phyloP scores from a whole-genome alignment of 106 monocot genomes.

The Dendrobium officinale region DNA sequence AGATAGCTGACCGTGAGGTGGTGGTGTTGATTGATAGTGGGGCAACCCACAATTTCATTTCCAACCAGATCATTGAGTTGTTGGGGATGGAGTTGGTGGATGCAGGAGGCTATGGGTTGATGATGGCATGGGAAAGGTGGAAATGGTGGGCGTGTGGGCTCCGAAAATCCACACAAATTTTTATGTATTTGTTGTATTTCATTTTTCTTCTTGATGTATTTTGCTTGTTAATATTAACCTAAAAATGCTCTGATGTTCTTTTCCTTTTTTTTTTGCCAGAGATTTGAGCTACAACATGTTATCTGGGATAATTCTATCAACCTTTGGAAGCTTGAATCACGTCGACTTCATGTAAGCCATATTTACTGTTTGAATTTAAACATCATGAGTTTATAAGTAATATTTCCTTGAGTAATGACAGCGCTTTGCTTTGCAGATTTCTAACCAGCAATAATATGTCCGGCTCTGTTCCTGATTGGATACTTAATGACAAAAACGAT shows the following conservation, averaged over 20 bases:
- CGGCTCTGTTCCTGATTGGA: slow-evolving; percentile 8
- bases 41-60: no score
- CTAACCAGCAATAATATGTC: slow-evolving; percentile 6
- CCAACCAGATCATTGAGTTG: no score
- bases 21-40: no score
- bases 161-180: no score
- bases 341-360: slow-evolving; percentile 4
- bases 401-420: background rate
- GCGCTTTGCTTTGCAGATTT: background rate
- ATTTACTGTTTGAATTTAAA: background rate
- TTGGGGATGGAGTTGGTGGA: no score
- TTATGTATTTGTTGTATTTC: no score
- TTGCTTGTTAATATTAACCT: background rate
- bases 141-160: no score
- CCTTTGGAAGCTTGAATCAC: background rate
- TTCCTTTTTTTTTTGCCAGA: slow-evolving; percentile 1
- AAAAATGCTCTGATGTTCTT: background rate
- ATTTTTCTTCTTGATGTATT: no score
- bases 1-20: no score
- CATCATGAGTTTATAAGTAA: background rate
- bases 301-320: background rate
- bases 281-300: slow-evolving; percentile 5
- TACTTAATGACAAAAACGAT: slow-evolving; percentile 3
- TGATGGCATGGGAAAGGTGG: no score
- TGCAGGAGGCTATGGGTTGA: no score